Evolutionary conservation across 306 rosid genomes (phyloP).

Genomic region (Vachellia collinsii): DNA sequence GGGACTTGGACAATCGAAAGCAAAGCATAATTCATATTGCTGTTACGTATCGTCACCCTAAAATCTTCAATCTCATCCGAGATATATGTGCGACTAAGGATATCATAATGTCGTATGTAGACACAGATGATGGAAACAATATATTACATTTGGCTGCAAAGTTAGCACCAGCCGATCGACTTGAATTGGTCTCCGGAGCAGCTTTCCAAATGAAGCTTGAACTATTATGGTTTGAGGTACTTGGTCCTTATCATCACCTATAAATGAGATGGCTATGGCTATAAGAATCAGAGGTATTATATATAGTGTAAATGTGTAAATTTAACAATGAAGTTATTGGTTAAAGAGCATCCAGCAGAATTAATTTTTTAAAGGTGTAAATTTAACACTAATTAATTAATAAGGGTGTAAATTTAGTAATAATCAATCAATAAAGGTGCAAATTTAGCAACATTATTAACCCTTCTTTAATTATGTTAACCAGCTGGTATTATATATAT

Average conservation of each 20-base stretch:
- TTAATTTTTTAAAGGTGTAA: too few relatives aligned
- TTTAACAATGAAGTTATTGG: too few relatives aligned
- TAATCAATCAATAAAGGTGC: too few relatives aligned
- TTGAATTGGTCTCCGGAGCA: constrained; percentile 45
- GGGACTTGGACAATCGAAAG: constrained; percentile 22
- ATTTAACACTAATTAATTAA: too few relatives aligned
- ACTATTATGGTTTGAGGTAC: constrained; percentile 47
- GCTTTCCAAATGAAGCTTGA: constrained; percentile 47
- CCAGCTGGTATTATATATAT: too few relatives aligned
- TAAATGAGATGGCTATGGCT: too few relatives aligned
- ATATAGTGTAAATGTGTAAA: too few relatives aligned
- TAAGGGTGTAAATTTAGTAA: too few relatives aligned
- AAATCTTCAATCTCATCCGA: constrained; percentile 42
- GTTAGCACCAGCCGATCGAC: constrained; percentile 37
- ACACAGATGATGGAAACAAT: neutral
- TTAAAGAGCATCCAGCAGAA: too few relatives aligned
- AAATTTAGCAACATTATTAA: too few relatives aligned
- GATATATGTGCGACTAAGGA: constrained; percentile 33
- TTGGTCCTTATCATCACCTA: neutral
- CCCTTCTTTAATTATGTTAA: too few relatives aligned
- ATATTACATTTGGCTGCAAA: constrained; percentile 48
- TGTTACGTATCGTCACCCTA: constrained; percentile 42
- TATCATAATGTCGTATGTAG: constrained; percentile 11
- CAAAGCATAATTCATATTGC: constrained; percentile 42
- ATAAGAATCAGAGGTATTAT: too few relatives aligned